These are phyloP conservation scores for Crassisporium funariophilum DNA, from an alignment of 768 basidiomycete genomes.

Conservation along the genomic window DNA sequence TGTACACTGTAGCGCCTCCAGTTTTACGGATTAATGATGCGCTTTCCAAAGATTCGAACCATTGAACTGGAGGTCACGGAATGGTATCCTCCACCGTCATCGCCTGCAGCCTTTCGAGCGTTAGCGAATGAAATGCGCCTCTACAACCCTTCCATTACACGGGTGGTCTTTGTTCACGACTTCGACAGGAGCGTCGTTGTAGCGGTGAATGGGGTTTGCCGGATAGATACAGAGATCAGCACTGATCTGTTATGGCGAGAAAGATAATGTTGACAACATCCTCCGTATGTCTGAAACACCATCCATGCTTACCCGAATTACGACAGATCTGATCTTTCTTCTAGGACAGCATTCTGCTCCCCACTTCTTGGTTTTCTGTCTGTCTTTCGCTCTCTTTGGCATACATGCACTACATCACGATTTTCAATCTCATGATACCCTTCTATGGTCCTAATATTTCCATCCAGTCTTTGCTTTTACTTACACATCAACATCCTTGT, in stretches of 20 bases:
- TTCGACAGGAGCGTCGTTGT: slow-evolving; percentile 58
- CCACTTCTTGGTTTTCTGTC: no score
- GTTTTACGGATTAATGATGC: slow-evolving; percentile 63
- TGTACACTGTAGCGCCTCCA: slow-evolving; percentile 48
- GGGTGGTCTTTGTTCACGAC: slow-evolving; percentile 63
- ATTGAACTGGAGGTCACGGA: slow-evolving; percentile 66
- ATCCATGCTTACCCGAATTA: no score
- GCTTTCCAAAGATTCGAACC: slow-evolving; percentile 50
- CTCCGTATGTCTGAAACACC: no score
- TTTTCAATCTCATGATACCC: no score
- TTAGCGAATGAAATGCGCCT: slow-evolving; percentile 61
- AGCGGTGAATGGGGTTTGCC: slow-evolving; percentile 36
- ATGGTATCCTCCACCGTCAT: slow-evolving; percentile 61
- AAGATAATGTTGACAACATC: slow-evolving; percentile 8
- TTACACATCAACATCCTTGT: no score
- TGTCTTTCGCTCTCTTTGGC: no score
- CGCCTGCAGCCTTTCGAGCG: slow-evolving; percentile 56
- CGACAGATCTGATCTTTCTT: no score
- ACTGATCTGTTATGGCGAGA: slow-evolving; percentile 26
- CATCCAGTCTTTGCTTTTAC: no score
- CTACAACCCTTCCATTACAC: slow-evolving; percentile 53
- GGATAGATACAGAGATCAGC: slow-evolving; percentile 27
- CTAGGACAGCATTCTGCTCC: no score
- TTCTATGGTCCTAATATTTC: no score
- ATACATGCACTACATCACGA: no score